Conservation (phyloP, 257 asterid genomes). For the Salvia miltiorrhiza region DNA sequence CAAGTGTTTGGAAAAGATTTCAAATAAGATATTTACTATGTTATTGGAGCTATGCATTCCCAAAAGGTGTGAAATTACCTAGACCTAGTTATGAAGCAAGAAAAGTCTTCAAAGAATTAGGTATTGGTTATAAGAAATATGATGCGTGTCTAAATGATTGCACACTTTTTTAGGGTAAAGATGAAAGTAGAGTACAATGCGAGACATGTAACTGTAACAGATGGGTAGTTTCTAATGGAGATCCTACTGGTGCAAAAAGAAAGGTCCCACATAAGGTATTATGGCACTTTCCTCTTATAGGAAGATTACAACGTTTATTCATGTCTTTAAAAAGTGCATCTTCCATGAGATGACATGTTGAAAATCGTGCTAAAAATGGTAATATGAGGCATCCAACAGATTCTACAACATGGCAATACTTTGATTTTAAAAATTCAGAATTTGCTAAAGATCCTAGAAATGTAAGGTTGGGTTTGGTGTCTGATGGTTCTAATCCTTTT, state of each 20-base stretch:
- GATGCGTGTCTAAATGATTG: neutral
- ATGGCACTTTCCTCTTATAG: neutral
- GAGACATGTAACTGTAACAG: neutral
- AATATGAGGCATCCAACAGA: slow-evolving; percentile 1
- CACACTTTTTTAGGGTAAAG: neutral
- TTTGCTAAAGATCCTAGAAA: slow-evolving; percentile 18
- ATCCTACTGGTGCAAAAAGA: neutral
- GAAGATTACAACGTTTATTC: neutral
- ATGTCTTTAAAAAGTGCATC: neutral
- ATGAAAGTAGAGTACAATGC: neutral
- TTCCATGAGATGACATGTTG: neutral
- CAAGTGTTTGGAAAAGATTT: neutral
- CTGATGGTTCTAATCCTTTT: slow-evolving; percentile 19
- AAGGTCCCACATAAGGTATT: neutral
- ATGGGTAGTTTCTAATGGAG: neutral
- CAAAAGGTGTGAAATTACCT: neutral
- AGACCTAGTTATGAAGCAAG: neutral
- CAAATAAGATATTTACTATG: neutral
- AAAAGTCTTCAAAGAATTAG: neutral
- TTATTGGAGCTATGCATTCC: neutral
- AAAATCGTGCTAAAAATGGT: neutral
- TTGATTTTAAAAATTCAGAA: neutral
- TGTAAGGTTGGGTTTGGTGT: slow-evolving; percentile 18
- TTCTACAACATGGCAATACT: neutral
- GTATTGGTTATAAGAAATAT: neutral